A percentile compares a stretch with the other conserved stretches of the same genome.
phyloP scores from a whole-genome alignment of 345 rosid genomes.

The Laguncularia racemosa region DNA sequence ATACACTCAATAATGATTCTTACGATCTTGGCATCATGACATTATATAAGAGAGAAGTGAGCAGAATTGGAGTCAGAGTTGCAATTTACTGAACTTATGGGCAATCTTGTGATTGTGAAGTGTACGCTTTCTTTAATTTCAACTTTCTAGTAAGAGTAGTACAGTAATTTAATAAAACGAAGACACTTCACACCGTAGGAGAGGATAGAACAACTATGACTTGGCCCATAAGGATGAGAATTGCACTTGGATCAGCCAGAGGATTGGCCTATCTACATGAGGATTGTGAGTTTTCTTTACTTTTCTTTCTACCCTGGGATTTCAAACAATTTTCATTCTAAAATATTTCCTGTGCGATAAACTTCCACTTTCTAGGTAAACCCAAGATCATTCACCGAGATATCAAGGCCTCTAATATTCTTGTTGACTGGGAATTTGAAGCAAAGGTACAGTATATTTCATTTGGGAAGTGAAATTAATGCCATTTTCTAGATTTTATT shows the following conservation, averaged over 20 bases:
- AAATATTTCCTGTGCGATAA: background rate
- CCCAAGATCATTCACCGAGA: conserved; percentile 91
- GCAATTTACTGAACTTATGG: too few species aligned
- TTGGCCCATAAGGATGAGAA: conserved; percentile 61
- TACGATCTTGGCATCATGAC: background rate
- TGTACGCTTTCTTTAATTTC: conserved; percentile 2
- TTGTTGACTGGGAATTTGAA: conserved; percentile 64
- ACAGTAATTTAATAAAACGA: conserved; percentile 5
- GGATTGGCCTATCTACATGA: conserved; percentile 88
- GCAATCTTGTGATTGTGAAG: background rate
- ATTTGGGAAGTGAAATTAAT: too few species aligned
- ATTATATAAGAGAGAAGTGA: background rate
- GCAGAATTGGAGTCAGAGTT: too few species aligned
- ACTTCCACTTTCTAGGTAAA: conserved; percentile 35
- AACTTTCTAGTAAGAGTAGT: background rate
- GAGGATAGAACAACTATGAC: conserved; percentile 55
- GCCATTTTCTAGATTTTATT: too few species aligned
- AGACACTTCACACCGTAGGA: conserved; percentile 30
- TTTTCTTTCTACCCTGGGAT: background rate
- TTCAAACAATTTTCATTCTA: background rate
- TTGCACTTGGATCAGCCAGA: conserved; percentile 81
- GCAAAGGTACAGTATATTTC: conserved; percentile 44
- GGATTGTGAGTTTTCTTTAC: conserved; percentile 54
- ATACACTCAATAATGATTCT: background rate
- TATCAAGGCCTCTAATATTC: conserved; percentile 80